Evolutionary conservation across 495 filamentous ascomycete species (phyloP).

Genomic region (Bombardia bombarda): DNA sequence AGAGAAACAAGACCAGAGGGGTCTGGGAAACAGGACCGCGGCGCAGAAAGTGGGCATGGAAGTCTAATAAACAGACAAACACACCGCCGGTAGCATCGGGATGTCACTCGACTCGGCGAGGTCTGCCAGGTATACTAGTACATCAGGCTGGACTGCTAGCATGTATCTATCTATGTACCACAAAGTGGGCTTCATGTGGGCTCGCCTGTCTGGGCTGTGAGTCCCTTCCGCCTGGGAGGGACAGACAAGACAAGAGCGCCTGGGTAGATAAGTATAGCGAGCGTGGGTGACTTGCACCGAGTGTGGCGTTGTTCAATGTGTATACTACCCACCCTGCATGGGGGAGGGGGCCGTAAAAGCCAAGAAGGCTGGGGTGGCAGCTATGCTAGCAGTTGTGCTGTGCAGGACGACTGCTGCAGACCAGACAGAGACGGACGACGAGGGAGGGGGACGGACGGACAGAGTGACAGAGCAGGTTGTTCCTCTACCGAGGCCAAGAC

Average conservation of each 20-base stretch:
- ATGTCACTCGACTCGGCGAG: slow-evolving; percentile 2
- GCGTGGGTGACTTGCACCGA: background rate
- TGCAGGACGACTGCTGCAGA: too few species aligned
- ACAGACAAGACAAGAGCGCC: background rate
- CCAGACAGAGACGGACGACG: too few species aligned
- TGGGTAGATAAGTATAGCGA: background rate
- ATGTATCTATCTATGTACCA: background rate
- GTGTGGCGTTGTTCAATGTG: background rate
- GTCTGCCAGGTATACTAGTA: background rate
- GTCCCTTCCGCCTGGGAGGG: background rate
- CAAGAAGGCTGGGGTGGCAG: too few species aligned
- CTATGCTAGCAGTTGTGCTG: too few species aligned
- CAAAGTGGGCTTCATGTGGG: background rate
- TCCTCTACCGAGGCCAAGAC: background rate
- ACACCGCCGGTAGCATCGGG: background rate
- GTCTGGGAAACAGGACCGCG: background rate
- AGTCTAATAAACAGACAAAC: slow-evolving; percentile 1
- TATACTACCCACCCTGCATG: background rate
- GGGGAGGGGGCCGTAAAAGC: background rate
- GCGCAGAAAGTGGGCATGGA: background rate
- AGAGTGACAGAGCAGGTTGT: background rate
- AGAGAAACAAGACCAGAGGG: background rate
- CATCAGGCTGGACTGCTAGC: background rate
- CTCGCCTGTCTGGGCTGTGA: background rate
- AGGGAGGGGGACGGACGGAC: too few species aligned